These are phyloP conservation scores for Amphibolis antarctica DNA, from an alignment of 106 monocot genomes.

Conservation along the genomic window DNA sequence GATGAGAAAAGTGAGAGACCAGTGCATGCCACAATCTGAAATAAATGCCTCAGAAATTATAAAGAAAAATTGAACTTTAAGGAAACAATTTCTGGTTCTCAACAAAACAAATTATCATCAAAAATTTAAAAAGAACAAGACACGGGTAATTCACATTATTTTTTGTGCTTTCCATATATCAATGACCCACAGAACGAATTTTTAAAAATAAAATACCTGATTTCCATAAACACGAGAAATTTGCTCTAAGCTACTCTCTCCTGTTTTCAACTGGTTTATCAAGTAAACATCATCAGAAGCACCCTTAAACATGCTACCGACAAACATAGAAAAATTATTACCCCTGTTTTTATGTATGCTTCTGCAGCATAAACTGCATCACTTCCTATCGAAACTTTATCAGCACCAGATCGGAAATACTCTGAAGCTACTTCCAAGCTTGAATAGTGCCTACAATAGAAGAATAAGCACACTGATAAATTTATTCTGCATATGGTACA, in stretches of 20 bases:
- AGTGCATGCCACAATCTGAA: too few species aligned
- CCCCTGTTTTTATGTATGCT: conserved; percentile 63
- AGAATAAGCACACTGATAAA: not conserved
- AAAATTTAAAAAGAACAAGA: not conserved
- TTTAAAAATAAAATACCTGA: conserved; percentile 52
- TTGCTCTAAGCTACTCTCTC: conserved; percentile 93
- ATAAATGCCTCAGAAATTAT: too few species aligned
- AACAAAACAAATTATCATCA: too few species aligned
- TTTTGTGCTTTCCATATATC: too few species aligned
- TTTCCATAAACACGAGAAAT: conserved; percentile 91
- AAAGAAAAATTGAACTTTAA: too few species aligned
- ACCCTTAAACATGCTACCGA: not conserved
- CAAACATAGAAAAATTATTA: conserved; percentile 20
- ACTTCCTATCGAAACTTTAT: conserved; percentile 99
- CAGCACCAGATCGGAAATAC: conserved; percentile 98
- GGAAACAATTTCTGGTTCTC: too few species aligned
- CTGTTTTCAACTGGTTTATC: conserved; percentile 60
- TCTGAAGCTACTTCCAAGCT: conserved; percentile 97
- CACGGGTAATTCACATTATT: not conserved
- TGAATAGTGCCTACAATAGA: conserved; percentile 63
- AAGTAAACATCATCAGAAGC: not conserved
- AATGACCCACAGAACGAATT: not conserved
- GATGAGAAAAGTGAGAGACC: too few species aligned
- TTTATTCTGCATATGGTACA: not conserved
- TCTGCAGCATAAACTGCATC: conserved; percentile 99